phyloP scores from a whole-genome alignment of 169 alveolate species.

The Cryptosporidium ubiquitum region DNA sequence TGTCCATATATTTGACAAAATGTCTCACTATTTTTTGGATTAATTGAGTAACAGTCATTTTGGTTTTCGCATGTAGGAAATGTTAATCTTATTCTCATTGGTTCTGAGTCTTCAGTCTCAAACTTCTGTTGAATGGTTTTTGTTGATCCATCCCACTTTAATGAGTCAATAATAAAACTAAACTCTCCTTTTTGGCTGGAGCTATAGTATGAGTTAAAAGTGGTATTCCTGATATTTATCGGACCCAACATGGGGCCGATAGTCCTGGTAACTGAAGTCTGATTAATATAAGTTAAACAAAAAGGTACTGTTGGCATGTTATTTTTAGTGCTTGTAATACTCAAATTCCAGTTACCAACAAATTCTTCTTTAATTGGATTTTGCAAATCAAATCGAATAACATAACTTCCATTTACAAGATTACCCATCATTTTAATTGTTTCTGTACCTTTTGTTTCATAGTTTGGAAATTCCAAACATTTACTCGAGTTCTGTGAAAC shows the following conservation, averaged over 20 bases:
- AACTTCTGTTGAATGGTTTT: background rate
- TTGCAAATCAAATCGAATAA: slow-evolving; percentile 37
- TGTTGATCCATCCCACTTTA: background rate
- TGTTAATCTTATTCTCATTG: slow-evolving; percentile 54
- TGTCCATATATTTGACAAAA: slow-evolving; percentile 37
- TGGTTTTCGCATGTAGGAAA: slow-evolving; percentile 43
- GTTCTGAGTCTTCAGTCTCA: background rate
- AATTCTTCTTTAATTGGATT: slow-evolving; percentile 22
- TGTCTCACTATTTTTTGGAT: slow-evolving; percentile 2
- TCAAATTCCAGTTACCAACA: slow-evolving; percentile 49
- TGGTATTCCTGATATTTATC: slow-evolving; percentile 3
- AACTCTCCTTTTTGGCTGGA: slow-evolving; percentile 39
- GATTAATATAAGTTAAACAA: slow-evolving; percentile 26
- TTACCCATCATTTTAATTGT: slow-evolving; percentile 32
- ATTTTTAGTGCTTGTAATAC: slow-evolving; percentile 69
- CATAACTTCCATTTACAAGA: slow-evolving; percentile 48
- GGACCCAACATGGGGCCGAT: slow-evolving; percentile 29
- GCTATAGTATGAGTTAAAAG: slow-evolving; percentile 20
- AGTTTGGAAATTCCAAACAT: slow-evolving; percentile 40
- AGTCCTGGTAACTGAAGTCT: slow-evolving; percentile 17
- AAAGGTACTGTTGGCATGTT: slow-evolving; percentile 63
- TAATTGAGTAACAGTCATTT: slow-evolving; percentile 19
- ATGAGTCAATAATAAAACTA: background rate
- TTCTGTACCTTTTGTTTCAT: slow-evolving; percentile 23
- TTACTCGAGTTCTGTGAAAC: slow-evolving; percentile 41